phyloP scores from a whole-genome alignment of 177 flowering plant species.

The Telopea speciosissima region DNA sequence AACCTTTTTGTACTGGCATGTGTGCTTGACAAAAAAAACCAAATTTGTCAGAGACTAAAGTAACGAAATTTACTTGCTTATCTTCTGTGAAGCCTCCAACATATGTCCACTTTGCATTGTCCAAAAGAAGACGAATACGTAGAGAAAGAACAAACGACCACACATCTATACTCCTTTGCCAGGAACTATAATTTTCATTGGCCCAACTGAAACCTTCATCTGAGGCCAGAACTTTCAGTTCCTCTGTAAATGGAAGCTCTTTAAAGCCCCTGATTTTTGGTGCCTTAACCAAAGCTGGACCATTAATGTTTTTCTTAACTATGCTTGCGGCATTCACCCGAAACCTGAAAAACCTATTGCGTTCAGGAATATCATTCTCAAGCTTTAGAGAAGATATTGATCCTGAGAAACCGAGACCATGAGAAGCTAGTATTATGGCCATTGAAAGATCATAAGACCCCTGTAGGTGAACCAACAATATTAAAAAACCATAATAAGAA shows the following conservation, averaged over 20 bases:
- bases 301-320: constrained; percentile 36
- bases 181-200: constrained; percentile 67
- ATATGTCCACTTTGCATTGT: constrained; percentile 88
- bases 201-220: constrained; percentile 95
- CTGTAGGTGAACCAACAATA: background rate
- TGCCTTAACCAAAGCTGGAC: constrained; percentile 31
- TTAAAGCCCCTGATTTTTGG: constrained; percentile 16
- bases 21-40: too few species aligned
- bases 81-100: constrained; percentile 80
- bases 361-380: constrained; percentile 2
- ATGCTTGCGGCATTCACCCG: constrained; percentile 47
- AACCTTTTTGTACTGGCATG: too few species aligned
- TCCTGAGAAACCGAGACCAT: constrained; percentile 42
- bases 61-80: constrained; percentile 46
- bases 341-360: constrained; percentile 21
- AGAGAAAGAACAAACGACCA: constrained; percentile 81
- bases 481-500: too few species aligned
- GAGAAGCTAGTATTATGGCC: constrained; percentile 73
- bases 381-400: constrained; percentile 27
- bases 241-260: constrained; percentile 53
- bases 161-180: constrained; percentile 72
- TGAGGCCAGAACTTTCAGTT: constrained; percentile 60
- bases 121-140: constrained; percentile 65
- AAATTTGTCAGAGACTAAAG: too few species aligned
- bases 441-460: constrained; percentile 27